phyloP scores from a whole-genome alignment of 805 yeast species.

The Teunomyces funiuensis region DNA sequence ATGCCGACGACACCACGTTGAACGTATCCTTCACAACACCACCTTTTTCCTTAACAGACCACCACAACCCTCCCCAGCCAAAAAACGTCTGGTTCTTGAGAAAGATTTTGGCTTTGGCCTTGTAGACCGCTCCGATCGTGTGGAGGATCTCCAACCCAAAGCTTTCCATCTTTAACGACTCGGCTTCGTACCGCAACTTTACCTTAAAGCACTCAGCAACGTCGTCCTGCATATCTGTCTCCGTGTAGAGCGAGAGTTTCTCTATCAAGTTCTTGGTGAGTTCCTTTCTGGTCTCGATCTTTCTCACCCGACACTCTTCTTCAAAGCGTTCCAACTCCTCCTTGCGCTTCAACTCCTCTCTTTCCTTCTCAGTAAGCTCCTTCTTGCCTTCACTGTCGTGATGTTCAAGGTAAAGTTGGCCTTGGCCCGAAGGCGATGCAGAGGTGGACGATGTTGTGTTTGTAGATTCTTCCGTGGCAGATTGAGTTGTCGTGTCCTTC shows the following conservation, averaged over 20 bases:
- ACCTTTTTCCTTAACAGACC: constrained; percentile 70
- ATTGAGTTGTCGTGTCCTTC: too few species aligned
- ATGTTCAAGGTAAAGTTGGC: constrained; percentile 16
- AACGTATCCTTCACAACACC: constrained; percentile 72
- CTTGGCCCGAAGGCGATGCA: background rate
- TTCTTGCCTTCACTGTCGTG: constrained; percentile 21
- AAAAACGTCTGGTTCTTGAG: constrained; percentile 62
- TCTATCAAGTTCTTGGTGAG: constrained; percentile 57
- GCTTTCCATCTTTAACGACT: constrained; percentile 75
- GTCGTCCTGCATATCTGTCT: constrained; percentile 45
- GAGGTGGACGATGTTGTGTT: background rate
- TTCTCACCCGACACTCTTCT: constrained; percentile 69
- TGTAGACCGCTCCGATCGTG: constrained; percentile 68
- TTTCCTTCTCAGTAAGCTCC: constrained; percentile 35
- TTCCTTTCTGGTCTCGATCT: constrained; percentile 61
- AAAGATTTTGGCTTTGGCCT: constrained; percentile 62
- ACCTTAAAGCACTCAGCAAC: constrained; percentile 51
- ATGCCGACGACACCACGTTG: constrained; percentile 67
- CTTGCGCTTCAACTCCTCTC: constrained; percentile 45
- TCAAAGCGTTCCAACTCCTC: constrained; percentile 65
- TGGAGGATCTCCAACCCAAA: constrained; percentile 83
- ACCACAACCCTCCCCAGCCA: constrained; percentile 69
- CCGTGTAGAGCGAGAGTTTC: constrained; percentile 43
- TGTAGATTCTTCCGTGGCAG: too few species aligned
- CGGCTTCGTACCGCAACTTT: constrained; percentile 79